Evolutionary conservation across 1,284 basidiomycete species (phyloP).

Genomic region (Tilletiopsis washingtonensis): DNA sequence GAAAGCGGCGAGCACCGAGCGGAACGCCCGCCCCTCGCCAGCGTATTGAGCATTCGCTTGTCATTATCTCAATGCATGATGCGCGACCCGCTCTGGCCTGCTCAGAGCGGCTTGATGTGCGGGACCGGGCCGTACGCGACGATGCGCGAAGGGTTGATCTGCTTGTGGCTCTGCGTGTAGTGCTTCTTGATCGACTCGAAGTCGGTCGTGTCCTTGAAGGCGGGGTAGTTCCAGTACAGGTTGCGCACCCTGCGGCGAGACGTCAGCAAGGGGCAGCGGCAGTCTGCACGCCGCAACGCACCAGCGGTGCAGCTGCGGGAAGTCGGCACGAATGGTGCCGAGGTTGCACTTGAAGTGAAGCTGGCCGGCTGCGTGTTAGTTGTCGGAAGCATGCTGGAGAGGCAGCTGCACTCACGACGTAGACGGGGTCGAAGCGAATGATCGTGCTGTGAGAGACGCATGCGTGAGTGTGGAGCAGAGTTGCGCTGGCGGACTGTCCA

Average conservation of each 20-base stretch:
- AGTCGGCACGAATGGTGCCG: constrained; percentile 29
- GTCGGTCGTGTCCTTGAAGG: constrained; percentile 80
- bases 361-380: constrained; percentile 50
- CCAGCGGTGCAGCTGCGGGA: constrained; percentile 52
- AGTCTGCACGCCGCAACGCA: no score
- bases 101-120: constrained; percentile 35
- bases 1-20: no score
- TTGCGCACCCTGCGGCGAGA: no score
- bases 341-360: constrained; percentile 84
- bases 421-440: constrained; percentile 71
- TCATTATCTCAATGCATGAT: no score
- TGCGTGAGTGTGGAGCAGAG: no score
- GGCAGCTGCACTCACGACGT: constrained; percentile 53
- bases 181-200: constrained; percentile 57
- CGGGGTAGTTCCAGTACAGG: constrained; percentile 71
- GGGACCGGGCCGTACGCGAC: constrained; percentile 38
- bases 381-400: no score
- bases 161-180: constrained; percentile 43
- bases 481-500: no score
- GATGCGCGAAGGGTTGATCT: constrained; percentile 40
- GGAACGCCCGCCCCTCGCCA: no score
- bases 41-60: no score
- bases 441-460: constrained; percentile 83
- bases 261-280: no score
- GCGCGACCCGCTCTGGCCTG: no score